Conservation (phyloP, 73 alveolate species). For the Effrenium voratum region DNA sequence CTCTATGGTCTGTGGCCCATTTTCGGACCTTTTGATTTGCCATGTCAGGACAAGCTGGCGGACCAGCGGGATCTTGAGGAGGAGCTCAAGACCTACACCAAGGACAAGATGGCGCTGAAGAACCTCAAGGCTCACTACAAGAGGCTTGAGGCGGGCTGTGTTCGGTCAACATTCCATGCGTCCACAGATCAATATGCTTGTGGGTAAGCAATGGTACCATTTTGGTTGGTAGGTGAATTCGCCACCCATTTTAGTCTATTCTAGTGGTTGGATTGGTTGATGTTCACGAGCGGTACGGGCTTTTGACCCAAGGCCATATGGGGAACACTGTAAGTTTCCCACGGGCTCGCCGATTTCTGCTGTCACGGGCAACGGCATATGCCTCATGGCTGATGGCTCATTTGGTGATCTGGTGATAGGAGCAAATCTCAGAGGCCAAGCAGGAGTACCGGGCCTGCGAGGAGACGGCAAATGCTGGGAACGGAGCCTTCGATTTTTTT, state of each 20-base stretch:
- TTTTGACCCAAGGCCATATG: too few relatives aligned
- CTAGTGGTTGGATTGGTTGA: too few relatives aligned
- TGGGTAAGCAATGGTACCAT: too few relatives aligned
- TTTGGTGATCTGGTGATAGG: conserved; percentile 12
- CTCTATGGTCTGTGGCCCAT: too few relatives aligned
- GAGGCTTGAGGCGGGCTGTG: conserved; percentile 95
- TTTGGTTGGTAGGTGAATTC: too few relatives aligned
- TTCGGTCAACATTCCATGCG: too few relatives aligned
- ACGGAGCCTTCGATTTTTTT: neutral
- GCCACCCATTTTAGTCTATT: too few relatives aligned
- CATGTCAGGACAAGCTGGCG: conserved; percentile 49
- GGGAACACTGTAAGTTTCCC: neutral
- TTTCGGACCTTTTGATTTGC: too few relatives aligned
- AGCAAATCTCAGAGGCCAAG: conserved; percentile 94
- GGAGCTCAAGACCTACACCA: conserved; percentile 95
- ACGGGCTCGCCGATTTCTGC: neutral
- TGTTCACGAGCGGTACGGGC: too few relatives aligned
- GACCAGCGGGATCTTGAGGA: conserved; percentile 93
- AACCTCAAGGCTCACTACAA: conserved; percentile 95
- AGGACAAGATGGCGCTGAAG: conserved; percentile 96
- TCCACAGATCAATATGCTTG: too few relatives aligned
- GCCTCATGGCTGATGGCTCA: neutral
- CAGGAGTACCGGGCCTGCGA: conserved; percentile 95
- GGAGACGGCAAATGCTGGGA: conserved; percentile 29
- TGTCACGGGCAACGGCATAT: neutral